phyloP scores from a whole-genome alignment of 2,329 filamentous ascomycete genomes.

The Fusarium sp. region DNA sequence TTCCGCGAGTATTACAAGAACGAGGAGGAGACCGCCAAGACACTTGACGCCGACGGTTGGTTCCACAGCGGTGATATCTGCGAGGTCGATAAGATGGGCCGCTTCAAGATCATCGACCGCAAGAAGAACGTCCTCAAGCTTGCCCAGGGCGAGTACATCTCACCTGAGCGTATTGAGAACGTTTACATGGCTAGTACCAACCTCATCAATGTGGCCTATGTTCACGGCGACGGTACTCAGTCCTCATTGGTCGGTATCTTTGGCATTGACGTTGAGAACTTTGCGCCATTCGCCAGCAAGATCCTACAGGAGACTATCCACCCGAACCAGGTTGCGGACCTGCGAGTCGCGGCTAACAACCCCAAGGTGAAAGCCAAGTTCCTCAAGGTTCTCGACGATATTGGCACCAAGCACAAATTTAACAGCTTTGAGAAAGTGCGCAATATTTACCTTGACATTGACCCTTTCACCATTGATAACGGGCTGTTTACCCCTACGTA shows the following conservation, averaged over 20 bases:
- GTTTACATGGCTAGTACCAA: conserved; percentile 87
- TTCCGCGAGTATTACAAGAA: conserved; percentile 95
- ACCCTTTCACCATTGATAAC: conserved; percentile 95
- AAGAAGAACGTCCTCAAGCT: conserved; percentile 99
- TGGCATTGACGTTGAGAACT: conserved; percentile 86
- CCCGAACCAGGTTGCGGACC: conserved; percentile 74
- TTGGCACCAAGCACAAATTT: conserved; percentile 88
- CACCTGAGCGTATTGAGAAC: conserved; percentile 96
- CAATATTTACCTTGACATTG: conserved; percentile 81
- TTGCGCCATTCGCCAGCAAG: conserved; percentile 85
- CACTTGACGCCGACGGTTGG: conserved; percentile 91
- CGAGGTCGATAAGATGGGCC: conserved; percentile 85
- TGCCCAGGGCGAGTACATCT: conserved; percentile 97
- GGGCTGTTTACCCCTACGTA: conserved; percentile 90
- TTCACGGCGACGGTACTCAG: conserved; percentile 91
- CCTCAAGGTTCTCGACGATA: conserved; percentile 81
- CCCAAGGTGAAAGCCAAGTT: conserved; percentile 81
- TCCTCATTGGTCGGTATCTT: conserved; percentile 88
- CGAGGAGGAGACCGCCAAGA: conserved; percentile 86
- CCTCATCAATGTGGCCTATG: conserved; percentile 84
- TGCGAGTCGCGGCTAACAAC: conserved; percentile 78
- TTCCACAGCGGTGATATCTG: conserved; percentile 97
- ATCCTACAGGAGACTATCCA: conserved; percentile 78
- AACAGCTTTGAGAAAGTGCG: conserved; percentile 90
- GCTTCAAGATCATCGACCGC: conserved; percentile 94